Percentiles rank a stretch among this genome's conserved stretches.
Evolutionary conservation across 2,329 filamentous ascomycete species (phyloP).

Genomic region (Aspergillus sp.): DNA sequence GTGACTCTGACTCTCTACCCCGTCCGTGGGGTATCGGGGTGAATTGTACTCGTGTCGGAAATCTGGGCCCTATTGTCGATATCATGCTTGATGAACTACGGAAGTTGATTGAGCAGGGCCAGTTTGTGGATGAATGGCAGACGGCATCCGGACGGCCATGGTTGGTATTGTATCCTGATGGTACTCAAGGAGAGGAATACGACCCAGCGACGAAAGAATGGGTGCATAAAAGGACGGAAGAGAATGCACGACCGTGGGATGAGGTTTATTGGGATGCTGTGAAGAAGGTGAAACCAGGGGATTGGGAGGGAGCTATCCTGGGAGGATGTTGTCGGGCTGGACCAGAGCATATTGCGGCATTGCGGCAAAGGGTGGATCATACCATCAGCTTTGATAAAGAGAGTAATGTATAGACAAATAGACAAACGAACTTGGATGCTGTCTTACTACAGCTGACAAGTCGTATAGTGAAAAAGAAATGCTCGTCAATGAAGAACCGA

Average conservation of each 20-base stretch:
- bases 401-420: too few relatives aligned
- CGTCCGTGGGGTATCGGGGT: constrained; percentile 58
- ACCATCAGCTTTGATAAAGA: too few relatives aligned
- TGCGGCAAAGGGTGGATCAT: neutral
- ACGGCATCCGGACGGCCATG: constrained; percentile 32
- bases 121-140: constrained; percentile 19
- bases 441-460: too few relatives aligned
- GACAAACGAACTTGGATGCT: too few relatives aligned
- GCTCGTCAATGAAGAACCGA: too few relatives aligned
- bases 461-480: too few relatives aligned
- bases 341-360: constrained; percentile 9
- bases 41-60: constrained; percentile 52
- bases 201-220: constrained; percentile 57
- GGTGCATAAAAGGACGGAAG: constrained; percentile 31
- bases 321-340: constrained; percentile 11
- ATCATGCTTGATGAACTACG: constrained; percentile 31
- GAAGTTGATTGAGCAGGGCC: constrained; percentile 29
- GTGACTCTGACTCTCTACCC: neutral
- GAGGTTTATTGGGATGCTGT: constrained; percentile 8
- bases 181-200: constrained; percentile 62
- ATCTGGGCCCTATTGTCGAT: constrained; percentile 20
- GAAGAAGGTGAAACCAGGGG: constrained; percentile 3
- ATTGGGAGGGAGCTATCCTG: constrained; percentile 9
- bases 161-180: constrained; percentile 62
- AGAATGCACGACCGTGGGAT: constrained; percentile 10